A percentile compares a stretch with the other conserved stretches of the same genome.
Evolutionary conservation across 1,139 yeast species (phyloP).

Genomic region (Hyphopichia burtonii): DNA sequence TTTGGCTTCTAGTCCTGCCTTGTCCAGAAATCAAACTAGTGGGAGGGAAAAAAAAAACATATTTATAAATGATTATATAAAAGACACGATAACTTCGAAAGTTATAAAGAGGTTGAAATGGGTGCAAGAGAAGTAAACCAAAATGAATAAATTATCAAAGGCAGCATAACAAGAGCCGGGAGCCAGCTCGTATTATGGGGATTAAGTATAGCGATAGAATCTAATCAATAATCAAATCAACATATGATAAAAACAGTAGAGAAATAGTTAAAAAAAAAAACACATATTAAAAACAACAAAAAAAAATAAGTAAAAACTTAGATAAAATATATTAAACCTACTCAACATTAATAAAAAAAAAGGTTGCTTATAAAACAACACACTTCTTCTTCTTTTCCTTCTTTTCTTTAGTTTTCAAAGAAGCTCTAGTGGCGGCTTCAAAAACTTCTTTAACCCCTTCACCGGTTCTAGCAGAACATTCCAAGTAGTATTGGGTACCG

Average conservation of each 20-base stretch:
- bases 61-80: constrained; percentile 46
- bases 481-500: constrained; percentile 83
- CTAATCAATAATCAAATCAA: not conserved
- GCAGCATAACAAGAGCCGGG: not conserved
- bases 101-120: not conserved
- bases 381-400: constrained; percentile 57
- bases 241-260: not conserved
- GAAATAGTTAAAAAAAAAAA: not conserved
- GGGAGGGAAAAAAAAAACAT: constrained; percentile 44
- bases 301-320: not conserved
- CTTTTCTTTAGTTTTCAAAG: constrained; percentile 64
- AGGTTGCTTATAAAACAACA: constrained; percentile 48
- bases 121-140: constrained; percentile 4
- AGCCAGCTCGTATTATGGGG: not conserved
- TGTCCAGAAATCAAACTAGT: not conserved
- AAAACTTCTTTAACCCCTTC: constrained; percentile 90
- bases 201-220: not conserved
- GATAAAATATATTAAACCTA: not conserved
- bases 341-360: not conserved
- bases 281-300: not conserved
- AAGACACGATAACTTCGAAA: not conserved
- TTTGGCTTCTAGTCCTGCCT: too few relatives aligned
- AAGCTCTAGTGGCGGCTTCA: constrained; percentile 90
- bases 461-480: constrained; percentile 92
- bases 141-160: constrained; percentile 4